A percentile compares a stretch with the other conserved stretches of the same genome.
Evolutionary conservation across 352 stramenopile species (phyloP).

Genomic region (Globisporangium viniferum): DNA sequence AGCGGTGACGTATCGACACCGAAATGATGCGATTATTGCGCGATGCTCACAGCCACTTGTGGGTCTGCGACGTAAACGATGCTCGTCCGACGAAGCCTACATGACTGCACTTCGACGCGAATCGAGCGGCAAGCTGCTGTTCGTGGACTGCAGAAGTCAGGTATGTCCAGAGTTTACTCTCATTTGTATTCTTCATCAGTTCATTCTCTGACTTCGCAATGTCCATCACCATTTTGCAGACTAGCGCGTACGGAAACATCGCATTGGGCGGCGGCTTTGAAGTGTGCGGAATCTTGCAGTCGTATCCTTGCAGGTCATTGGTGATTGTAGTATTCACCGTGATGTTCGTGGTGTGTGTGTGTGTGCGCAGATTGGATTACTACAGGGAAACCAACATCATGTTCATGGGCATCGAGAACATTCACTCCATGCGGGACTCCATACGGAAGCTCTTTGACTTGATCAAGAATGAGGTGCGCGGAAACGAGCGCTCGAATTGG

Average conservation of each 20-base stretch:
- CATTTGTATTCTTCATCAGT: not conserved
- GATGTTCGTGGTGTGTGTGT: slow-evolving; percentile 11
- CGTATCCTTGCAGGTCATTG: not conserved
- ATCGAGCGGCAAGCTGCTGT: slow-evolving; percentile 55
- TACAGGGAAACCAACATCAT: slow-evolving; percentile 76
- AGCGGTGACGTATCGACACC: slow-evolving; percentile 88
- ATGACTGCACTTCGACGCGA: slow-evolving; percentile 57
- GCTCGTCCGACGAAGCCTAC: slow-evolving; percentile 87
- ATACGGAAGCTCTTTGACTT: slow-evolving; percentile 79
- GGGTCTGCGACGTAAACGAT: slow-evolving; percentile 91
- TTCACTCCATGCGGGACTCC: slow-evolving; percentile 90
- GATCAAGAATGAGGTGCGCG: slow-evolving; percentile 82
- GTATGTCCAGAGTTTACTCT: slow-evolving; percentile 11
- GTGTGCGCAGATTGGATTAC: slow-evolving; percentile 54
- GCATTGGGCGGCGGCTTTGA: slow-evolving; percentile 80
- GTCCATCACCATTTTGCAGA: slow-evolving; percentile 26
- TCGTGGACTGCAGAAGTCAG: slow-evolving; percentile 84
- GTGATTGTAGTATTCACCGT: slow-evolving; percentile 8
- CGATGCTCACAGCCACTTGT: slow-evolving; percentile 93
- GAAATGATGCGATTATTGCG: slow-evolving; percentile 91
- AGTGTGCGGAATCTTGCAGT: slow-evolving; percentile 46
- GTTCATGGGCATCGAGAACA: slow-evolving; percentile 92
- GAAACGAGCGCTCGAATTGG: slow-evolving; percentile 80
- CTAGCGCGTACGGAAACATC: slow-evolving; percentile 82
- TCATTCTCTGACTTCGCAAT: not conserved